These are phyloP conservation scores for Hura crepitans DNA, from an alignment of 441 rosid genomes.

Conservation along the genomic window DNA sequence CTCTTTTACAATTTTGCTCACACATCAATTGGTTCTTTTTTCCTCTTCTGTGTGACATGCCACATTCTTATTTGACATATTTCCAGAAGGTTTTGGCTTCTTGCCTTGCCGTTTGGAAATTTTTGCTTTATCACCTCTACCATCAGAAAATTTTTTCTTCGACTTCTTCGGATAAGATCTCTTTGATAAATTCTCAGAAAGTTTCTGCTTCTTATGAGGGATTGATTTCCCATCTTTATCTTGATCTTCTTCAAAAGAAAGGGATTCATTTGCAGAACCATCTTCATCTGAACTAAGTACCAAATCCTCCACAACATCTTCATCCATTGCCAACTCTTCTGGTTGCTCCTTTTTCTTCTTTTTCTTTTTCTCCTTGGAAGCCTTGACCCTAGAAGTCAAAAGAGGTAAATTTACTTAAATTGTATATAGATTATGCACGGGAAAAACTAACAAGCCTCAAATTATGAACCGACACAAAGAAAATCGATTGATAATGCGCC, in stretches of 20 bases:
- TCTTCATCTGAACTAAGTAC: constrained; percentile 87
- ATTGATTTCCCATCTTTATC: constrained; percentile 13
- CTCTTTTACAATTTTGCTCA: neutral
- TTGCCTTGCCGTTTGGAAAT: neutral
- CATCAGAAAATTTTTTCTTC: constrained; percentile 24
- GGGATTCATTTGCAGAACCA: constrained; percentile 26
- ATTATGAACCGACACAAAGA: neutral
- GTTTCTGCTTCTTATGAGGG: constrained; percentile 33
- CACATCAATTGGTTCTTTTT: constrained; percentile 22
- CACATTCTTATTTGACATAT: constrained; percentile 19
- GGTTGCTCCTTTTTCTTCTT: constrained; percentile 33
- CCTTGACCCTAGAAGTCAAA: constrained; percentile 40
- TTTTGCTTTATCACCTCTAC: constrained; percentile 17
- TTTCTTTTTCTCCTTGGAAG: constrained; percentile 44
- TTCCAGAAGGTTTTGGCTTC: constrained; percentile 15
- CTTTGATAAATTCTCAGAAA: constrained; percentile 7
- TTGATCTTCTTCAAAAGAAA: constrained; percentile 28
- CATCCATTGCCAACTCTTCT: constrained; percentile 46
- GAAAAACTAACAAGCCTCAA: neutral
- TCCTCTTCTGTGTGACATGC: constrained; percentile 29
- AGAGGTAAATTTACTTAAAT: neutral
- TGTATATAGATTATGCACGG: neutral
- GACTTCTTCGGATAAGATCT: constrained; percentile 30
- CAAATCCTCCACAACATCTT: constrained; percentile 82
- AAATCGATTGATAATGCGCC: neutral